Base-by-base conservation (phyloP, 805 yeast species). In the Metschnikowia amazonensis region DNA sequence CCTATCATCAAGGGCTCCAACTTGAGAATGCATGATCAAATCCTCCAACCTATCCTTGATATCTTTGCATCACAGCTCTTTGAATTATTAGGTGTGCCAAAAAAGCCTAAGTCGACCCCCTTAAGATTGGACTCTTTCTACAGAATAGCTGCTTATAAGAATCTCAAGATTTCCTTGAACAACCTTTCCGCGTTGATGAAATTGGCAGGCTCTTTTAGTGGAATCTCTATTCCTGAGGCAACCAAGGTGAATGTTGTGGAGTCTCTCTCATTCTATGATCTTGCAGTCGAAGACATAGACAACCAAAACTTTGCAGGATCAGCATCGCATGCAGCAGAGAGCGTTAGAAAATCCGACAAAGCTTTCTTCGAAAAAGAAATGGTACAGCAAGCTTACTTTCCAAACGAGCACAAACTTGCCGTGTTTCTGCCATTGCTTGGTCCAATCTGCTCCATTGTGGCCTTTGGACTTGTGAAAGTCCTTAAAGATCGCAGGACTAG, bases 351-450 rank as follows among this genome's bases (percentile, higher is more conserved):
- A 37, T 85, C 97, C 0, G 76, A 82, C 52, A 71, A 71, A 37
- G 97, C 98, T 0, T 92, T 92, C 58, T 92, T 92, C 63, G 95
- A 92, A 55, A 86, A 87, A 56, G 90, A 85, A 62, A 92, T 94
- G 97, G 88, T 94, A 24, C 95, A 89, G 58, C 97, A 92, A 60
- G 88, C 85, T 45, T 89, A 86, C 63, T 89, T 90, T 72, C 98
- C 99, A 0, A 92, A 86, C 52, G 97, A 92, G 63, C 99, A 92
- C 61, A 90, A 88, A 63, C 74, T 94, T 58, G 98, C 99, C 0
- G 96, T 94, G 1, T 94, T 89, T 55, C 70, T 89, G 59, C 99
- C 99, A 0, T 68, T 92, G 36, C 63, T 90, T 29, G 98, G 98
- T 0, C 99, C 99, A 1, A 69, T 89, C 29, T 67, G 77, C 1